These are phyloP conservation scores for Dinochytrium kinnereticum DNA, from an alignment of 371 early-diverging fungal species.

Conservation along the genomic window DNA sequence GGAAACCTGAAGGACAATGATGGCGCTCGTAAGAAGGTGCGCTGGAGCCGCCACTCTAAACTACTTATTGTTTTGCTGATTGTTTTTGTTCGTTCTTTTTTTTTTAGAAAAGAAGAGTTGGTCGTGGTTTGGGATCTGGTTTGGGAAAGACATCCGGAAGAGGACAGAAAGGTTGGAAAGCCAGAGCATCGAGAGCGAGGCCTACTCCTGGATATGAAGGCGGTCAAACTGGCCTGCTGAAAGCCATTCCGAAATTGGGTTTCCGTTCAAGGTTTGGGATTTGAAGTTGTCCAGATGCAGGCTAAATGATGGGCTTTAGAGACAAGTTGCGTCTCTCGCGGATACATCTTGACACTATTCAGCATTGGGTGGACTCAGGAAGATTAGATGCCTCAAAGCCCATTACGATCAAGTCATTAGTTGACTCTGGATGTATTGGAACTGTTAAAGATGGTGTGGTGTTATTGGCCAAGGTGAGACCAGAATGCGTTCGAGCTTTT, in stretches of 20 bases:
- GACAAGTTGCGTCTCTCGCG: conserved; percentile 21
- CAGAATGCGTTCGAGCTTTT: background rate
- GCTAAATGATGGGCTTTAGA: background rate
- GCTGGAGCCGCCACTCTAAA: background rate
- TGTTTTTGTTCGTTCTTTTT: conserved; percentile 22
- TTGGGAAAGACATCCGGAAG: conserved; percentile 89
- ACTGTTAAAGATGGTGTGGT: conserved; percentile 87
- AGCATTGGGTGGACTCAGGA: conserved; percentile 88
- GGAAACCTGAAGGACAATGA: conserved; percentile 31
- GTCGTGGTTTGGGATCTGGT: conserved; percentile 48
- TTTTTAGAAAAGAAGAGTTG: conserved; percentile 42
- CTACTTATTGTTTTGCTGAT: background rate
- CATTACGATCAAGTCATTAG: conserved; percentile 85
- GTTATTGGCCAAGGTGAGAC: conserved; percentile 73
- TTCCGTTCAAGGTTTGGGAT: conserved; percentile 44
- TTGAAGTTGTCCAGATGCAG: conserved; percentile 6
- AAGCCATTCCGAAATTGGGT: conserved; percentile 90
- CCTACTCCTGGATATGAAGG: conserved; percentile 92
- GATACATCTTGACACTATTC: conserved; percentile 85
- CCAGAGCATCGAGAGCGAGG: conserved; percentile 77
- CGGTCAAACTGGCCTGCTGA: conserved; percentile 88
- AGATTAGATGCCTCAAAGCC: conserved; percentile 80
- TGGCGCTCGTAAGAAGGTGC: conserved; percentile 37
- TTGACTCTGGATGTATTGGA: conserved; percentile 75
- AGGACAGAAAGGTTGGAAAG: conserved; percentile 93